Evolutionary conservation across 108 stramenopile species (phyloP).

Genomic region (Discostella pseudostelligera): DNA sequence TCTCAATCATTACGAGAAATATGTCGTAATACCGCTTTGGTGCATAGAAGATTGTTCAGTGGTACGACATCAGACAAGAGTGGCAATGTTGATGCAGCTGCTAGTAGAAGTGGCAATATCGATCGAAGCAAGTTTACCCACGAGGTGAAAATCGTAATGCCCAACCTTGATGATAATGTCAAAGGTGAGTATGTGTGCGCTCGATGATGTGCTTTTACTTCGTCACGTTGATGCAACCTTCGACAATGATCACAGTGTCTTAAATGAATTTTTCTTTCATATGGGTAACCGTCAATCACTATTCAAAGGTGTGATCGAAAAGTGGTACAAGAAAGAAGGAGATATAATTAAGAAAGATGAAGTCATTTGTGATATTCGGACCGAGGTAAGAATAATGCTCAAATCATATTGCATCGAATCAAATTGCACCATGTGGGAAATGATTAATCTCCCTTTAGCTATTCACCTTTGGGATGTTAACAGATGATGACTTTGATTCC

Average conservation of each 20-base stretch:
- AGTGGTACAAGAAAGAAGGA: slow-evolving; percentile 43
- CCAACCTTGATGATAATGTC: slow-evolving; percentile 24
- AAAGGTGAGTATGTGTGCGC: too few relatives aligned
- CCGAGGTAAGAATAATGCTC: slow-evolving; percentile 37
- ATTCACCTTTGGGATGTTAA: slow-evolving; percentile 48
- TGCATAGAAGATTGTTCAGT: not conserved
- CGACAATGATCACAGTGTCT: not conserved
- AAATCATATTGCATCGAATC: too few relatives aligned
- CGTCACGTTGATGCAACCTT: not conserved
- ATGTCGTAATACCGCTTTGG: not conserved
- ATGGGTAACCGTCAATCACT: too few relatives aligned
- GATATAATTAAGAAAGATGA: slow-evolving; percentile 42
- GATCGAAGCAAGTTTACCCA: slow-evolving; percentile 31
- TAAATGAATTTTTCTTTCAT: not conserved
- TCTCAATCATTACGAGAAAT: not conserved
- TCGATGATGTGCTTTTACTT: too few relatives aligned
- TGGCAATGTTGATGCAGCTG: not conserved
- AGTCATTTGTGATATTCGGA: slow-evolving; percentile 43
- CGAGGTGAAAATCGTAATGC: slow-evolving; percentile 44
- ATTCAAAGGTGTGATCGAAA: slow-evolving; percentile 27
- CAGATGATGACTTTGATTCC: slow-evolving; percentile 43
- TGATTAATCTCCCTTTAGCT: too few relatives aligned
- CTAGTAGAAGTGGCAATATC: not conserved
- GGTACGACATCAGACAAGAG: not conserved
- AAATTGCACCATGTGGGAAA: too few relatives aligned